Percentiles rank a stretch among this genome's conserved stretches.
Evolutionary conservation across 768 basidiomycete genomes (phyloP).

Genomic region (Filobasidium wieringae): DNA sequence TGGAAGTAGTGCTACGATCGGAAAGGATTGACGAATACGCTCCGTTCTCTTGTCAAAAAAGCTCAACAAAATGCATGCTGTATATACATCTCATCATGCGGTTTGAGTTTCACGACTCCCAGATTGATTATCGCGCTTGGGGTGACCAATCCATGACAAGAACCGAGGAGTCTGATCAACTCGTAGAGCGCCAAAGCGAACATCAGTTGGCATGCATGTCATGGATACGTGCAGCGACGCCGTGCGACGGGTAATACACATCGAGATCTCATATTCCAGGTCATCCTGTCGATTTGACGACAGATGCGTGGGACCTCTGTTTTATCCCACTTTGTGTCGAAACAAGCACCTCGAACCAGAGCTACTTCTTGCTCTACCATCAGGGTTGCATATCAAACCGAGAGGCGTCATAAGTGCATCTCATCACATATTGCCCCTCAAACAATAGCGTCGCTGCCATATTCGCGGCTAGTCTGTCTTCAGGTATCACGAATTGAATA

Average conservation of each 20-base stretch:
- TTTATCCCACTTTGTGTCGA: neutral
- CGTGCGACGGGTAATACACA: neutral
- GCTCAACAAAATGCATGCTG: too few species aligned
- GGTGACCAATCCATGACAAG: too few species aligned
- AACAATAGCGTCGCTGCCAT: neutral
- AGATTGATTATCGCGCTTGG: too few species aligned
- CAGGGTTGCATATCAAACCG: neutral
- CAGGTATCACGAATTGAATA: slow-evolving; percentile 68
- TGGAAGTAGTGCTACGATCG: too few species aligned
- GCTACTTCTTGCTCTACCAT: neutral
- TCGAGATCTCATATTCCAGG: neutral
- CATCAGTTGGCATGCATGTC: neutral
- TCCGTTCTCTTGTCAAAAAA: too few species aligned
- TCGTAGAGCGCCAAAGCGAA: too few species aligned
- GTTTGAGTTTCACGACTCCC: too few species aligned
- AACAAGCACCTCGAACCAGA: neutral
- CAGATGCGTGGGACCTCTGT: neutral
- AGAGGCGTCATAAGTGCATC: neutral
- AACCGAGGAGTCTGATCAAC: too few species aligned
- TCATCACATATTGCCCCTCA: neutral
- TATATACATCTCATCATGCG: too few species aligned
- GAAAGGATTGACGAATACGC: too few species aligned
- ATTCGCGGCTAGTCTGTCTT: too few species aligned
- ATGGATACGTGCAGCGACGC: too few species aligned
- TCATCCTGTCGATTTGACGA: neutral